phyloP scores from a whole-genome alignment of 176 grass and related monocot species.

The Cenchrus americanus region DNA sequence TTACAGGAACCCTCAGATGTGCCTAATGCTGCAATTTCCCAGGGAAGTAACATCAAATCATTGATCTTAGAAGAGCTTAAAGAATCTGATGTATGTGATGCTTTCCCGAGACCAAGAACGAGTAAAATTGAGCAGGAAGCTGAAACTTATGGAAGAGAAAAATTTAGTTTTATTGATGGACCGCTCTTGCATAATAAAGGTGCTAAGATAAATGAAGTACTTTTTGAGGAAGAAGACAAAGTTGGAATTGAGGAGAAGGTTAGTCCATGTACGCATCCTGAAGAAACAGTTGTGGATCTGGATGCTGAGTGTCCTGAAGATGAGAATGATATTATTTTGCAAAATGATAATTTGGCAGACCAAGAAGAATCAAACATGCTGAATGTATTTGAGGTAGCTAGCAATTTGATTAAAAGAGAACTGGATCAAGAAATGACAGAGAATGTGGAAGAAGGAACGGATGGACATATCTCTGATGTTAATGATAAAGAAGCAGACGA shows the following conservation, averaged over 20 bases:
- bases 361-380: conserved; percentile 40
- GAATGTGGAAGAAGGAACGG: conserved; percentile 23
- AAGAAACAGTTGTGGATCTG: conserved; percentile 34
- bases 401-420: conserved; percentile 51
- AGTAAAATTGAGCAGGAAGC: conserved; percentile 29
- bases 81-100: conserved; percentile 41
- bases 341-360: conserved; percentile 29
- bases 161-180: conserved; percentile 43
- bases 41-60: conserved; percentile 44
- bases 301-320: conserved; percentile 36
- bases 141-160: conserved; percentile 52
- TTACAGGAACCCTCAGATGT: conserved; percentile 43
- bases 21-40: conserved; percentile 19
- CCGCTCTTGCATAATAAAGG: conserved; percentile 39
- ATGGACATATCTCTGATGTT: conserved; percentile 1
- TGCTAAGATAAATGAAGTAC: conserved; percentile 23
- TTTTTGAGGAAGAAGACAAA: conserved; percentile 38
- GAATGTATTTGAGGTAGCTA: conserved; percentile 48
- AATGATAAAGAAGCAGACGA: conserved; percentile 38
- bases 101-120: neutral
- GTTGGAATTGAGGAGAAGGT: conserved; percentile 22
- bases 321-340: conserved; percentile 23
- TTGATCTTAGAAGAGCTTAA: conserved; percentile 51
- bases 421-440: conserved; percentile 42
- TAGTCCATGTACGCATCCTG: conserved; percentile 29